These are phyloP conservation scores for Penicillium sp. DNA, from an alignment of 2,329 filamentous ascomycete species.

Conservation along the genomic window DNA sequence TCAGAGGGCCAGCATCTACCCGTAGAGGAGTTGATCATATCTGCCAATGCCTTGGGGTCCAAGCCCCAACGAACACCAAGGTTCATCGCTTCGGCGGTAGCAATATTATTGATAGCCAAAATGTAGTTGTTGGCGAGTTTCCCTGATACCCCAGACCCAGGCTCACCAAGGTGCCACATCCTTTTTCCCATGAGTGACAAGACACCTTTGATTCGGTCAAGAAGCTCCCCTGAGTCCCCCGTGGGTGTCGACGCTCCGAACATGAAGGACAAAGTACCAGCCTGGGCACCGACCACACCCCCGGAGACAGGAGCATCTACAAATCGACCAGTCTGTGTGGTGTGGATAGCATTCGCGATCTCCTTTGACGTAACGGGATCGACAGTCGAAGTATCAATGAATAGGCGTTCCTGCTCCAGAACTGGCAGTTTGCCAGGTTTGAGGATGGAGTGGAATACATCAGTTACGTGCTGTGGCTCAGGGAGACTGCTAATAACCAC, in stretches of 20 bases:
- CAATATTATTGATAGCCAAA: conserved; percentile 86
- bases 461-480: conserved; percentile 82
- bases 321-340: conserved; percentile 70
- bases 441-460: conserved; percentile 77
- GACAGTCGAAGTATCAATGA: conserved; percentile 96
- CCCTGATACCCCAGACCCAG: conserved; percentile 82
- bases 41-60: conserved; percentile 67
- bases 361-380: conserved; percentile 81
- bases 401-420: conserved; percentile 65
- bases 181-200: conserved; percentile 82
- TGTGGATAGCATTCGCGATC: conserved; percentile 70
- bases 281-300: conserved; percentile 85
- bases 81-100: conserved; percentile 67
- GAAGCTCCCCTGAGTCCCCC: conserved; percentile 44
- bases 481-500: conserved; percentile 86
- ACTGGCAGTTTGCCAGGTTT: conserved; percentile 54
- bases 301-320: conserved; percentile 97
- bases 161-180: conserved; percentile 80
- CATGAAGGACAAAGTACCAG: conserved; percentile 94
- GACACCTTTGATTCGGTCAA: conserved; percentile 66
- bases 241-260: conserved; percentile 63
- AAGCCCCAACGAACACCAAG: conserved; percentile 64
- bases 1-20: conserved; percentile 96
- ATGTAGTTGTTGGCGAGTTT: conserved; percentile 99
- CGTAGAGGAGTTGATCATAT: conserved; percentile 89